A percentile compares a stretch with the other conserved stretches of the same genome.
Evolutionary conservation across 2,329 filamentous ascomycete genomes (phyloP).

Genomic region (Fusarium sp.): DNA sequence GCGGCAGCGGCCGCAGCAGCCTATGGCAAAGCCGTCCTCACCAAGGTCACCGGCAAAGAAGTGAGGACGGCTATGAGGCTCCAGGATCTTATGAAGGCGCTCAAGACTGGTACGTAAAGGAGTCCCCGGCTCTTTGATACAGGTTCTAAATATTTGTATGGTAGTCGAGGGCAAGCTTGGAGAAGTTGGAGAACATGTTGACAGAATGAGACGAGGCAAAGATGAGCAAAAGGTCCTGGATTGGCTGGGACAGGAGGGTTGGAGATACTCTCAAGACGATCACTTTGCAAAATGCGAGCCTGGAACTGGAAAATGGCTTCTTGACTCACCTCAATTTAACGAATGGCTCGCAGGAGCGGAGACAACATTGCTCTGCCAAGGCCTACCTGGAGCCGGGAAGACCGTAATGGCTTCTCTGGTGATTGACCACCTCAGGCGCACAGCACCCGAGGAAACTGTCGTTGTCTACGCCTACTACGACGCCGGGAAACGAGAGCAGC

Average conservation of each 20-base stretch:
- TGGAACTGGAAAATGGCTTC: background rate
- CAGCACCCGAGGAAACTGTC: background rate
- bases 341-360: background rate
- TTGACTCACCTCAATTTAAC: background rate
- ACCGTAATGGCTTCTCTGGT: background rate
- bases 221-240: background rate
- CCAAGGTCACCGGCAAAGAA: background rate
- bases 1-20: background rate
- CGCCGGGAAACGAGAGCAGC: background rate
- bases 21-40: background rate
- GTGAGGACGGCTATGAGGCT: background rate
- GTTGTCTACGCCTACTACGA: background rate
- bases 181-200: background rate
- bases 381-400: background rate
- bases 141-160: background rate
- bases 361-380: background rate
- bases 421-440: rapidly evolving
- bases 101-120: background rate
- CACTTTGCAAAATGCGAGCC: background rate
- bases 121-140: background rate
- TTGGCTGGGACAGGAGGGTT: background rate
- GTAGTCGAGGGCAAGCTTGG: background rate
- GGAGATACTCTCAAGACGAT: background rate
- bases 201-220: background rate
- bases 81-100: background rate